Evolutionary conservation across 78 protist species (phyloP).

Genomic region (Mastigamoeba balamuthi): DNA sequence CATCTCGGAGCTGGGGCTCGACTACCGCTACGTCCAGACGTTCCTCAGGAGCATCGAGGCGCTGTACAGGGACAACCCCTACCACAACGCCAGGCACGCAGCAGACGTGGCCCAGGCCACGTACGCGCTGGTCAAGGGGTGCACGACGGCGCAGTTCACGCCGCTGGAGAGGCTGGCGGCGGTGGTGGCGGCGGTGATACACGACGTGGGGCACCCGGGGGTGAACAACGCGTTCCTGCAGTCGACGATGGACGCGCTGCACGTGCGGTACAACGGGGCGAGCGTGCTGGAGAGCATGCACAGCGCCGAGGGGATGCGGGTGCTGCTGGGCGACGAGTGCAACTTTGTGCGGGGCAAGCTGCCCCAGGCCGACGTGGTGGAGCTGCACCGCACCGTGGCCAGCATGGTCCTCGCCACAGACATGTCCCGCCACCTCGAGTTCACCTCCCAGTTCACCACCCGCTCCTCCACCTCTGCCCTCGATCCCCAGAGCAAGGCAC

Average conservation of each 20-base stretch:
- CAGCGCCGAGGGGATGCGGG: constrained; percentile 5
- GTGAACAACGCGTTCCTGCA: constrained; percentile 31
- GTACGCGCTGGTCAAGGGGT: not conserved
- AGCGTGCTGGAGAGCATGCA: constrained; percentile 45
- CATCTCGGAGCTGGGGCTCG: not conserved
- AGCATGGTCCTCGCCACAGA: constrained; percentile 34
- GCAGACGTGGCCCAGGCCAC: constrained; percentile 33
- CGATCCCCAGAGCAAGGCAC: not conserved
- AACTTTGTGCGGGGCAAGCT: constrained; percentile 1
- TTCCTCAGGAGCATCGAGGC: constrained; percentile 11
- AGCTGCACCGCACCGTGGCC: constrained; percentile 3
- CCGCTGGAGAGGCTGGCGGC: constrained; percentile 9
- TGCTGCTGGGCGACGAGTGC: not conserved
- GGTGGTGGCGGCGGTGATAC: constrained; percentile 38
- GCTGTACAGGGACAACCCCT: constrained; percentile 25
- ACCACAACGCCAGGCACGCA: constrained; percentile 56
- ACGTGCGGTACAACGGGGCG: constrained; percentile 36
- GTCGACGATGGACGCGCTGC: constrained; percentile 12
- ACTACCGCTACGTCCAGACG: not conserved
- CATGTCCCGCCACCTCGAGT: constrained; percentile 33
- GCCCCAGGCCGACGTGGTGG: not conserved
- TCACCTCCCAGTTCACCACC: constrained; percentile 7
- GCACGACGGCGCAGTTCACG: not conserved
- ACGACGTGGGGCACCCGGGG: constrained; percentile 53
- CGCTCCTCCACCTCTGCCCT: not conserved